Base-by-base conservation (phyloP, 2,329 filamentous ascomycete genomes). In the Waltergamsia citrina region DNA sequence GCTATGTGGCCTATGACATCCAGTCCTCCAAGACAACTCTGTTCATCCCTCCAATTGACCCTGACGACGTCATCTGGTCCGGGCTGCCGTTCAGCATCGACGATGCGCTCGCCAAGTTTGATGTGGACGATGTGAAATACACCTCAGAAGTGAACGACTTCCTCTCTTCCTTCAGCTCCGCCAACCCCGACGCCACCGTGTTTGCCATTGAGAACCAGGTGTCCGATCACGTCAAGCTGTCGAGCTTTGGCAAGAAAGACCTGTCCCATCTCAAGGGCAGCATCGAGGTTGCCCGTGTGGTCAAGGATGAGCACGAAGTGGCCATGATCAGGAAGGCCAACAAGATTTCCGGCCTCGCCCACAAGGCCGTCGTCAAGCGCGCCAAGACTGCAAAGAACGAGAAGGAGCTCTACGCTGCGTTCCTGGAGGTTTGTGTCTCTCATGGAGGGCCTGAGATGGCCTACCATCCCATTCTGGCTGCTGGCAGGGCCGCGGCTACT, bases 1-100 rank as follows among this genome's bases (percentile, higher is more conserved):
- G 81, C 48, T 79, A 80, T 53, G 73, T 86, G 39, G 72, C 81
- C 37, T 94, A 95, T 65, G 81, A 94, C 43, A 80, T 94, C 38
- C 65, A 72, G 29, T 69, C 74, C 31, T 71, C 78, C 43, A 76
- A 78, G 46, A 74, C 88, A 26, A 93, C 81, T 3, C 76, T 98
- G 32, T 98, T 88, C 63, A 90, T 98, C 47, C 90, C 92, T 3
- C 84, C 87, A 12, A 74, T 88, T 48, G 79, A 94, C 46, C 74
- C 85, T n/a, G 84, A 92, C 28, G 79, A 78, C 35, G 87, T 96
- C 38, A 85, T 96, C 51, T 98, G 90, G 90, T 84, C 82, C 19
- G 92, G 92, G 10, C 71, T 96, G 12, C 92, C 90, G 1, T 65
- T 93, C 40, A 84, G 78, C 23, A 62, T 71, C 22, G 71, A 82